Evolutionary conservation across 2,329 filamentous ascomycete genomes (phyloP), one percentile per base, ranked within the genome.

Genomic region (Trichoderma harzianum): DNA sequence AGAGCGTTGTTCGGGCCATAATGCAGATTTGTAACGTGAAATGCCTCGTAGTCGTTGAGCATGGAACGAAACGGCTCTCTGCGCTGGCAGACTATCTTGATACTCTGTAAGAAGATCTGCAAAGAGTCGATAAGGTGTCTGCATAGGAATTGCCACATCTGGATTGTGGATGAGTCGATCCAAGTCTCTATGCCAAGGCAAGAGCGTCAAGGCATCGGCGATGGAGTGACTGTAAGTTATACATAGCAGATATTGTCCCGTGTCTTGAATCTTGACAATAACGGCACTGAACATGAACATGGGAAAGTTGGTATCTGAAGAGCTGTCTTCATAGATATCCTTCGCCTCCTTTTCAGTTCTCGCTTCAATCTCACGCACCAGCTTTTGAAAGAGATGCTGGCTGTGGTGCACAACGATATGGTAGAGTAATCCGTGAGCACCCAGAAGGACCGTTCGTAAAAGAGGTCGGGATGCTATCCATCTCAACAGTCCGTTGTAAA

Each of bases 201-300:
- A 74, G 8, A 82, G 73, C 1, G 77, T 79, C 58, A 82, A 57
- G 16, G 79, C 81, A 72, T 83, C 81, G 30, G 81, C 76, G 47
- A 79, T 73, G 55, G 79, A 80, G 72, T 83, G 81, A 69, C 78
- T 82, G 64, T 80, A 80, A 0, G 77, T 79, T 58, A 80, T 72
- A 21, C 73, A 70, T 14, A 83, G 72, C 62, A 77, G 77, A 5
- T 69, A 63, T 7, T 73, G 71, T 1, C 61, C 71, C 2, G 73
- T 75, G 1, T 71, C 68, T 32, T 67, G 43, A 12, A 78, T 71
- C 0, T 55, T 74, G 30, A 81, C 72, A 32, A 82, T 70, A 16
- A 76, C 61, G 2, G 75, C 76, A 7, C 76, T 76, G 26, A 82
- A 78, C 78, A 81, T 81, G 66, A 80, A 78, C 2, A 74, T 75